A percentile compares a stretch with the other conserved stretches of the same genome.
These are phyloP conservation scores for Sarocladiaceae sp. DNA, from an alignment of 2,329 filamentous ascomycete genomes.

Conservation along the genomic window DNA sequence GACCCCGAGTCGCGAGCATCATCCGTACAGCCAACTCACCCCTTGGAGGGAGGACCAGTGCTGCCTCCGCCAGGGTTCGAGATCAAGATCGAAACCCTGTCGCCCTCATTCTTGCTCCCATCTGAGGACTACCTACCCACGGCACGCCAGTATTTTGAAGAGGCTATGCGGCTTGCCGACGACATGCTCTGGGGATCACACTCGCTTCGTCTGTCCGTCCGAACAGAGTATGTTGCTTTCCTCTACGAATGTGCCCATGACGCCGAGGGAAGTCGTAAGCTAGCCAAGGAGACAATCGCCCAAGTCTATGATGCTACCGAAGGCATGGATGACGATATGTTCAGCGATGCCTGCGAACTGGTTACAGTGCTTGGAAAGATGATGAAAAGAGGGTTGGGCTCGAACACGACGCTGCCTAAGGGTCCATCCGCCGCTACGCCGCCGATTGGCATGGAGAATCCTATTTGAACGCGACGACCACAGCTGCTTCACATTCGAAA, in stretches of 20 bases:
- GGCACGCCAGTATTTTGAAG: slow-evolving; percentile 76
- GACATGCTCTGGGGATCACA: slow-evolving; percentile 79
- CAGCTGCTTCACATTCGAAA: too few species aligned
- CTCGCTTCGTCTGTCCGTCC: slow-evolving; percentile 82
- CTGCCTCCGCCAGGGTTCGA: slow-evolving; percentile 52
- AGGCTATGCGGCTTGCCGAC: slow-evolving; percentile 72
- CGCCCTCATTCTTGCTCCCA: slow-evolving; percentile 74
- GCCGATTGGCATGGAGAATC: slow-evolving; percentile 38
- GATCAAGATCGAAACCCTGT: slow-evolving; percentile 30
- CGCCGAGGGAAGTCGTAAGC: slow-evolving; percentile 64
- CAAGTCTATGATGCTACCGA: slow-evolving; percentile 90
- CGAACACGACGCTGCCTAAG: slow-evolving; percentile 23
- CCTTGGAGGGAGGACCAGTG: slow-evolving; percentile 56
- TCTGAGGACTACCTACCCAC: slow-evolving; percentile 75
- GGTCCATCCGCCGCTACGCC: slow-evolving; percentile 14
- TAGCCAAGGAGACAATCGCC: slow-evolving; percentile 79
- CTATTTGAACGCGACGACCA: slow-evolving; percentile 35
- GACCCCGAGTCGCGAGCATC: slow-evolving; percentile 39
- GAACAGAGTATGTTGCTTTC: slow-evolving; percentile 89
- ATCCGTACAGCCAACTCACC: slow-evolving; percentile 44
- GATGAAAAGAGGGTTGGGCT: slow-evolving; percentile 68
- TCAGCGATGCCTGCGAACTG: slow-evolving; percentile 83
- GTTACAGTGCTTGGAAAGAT: slow-evolving; percentile 84
- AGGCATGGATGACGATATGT: slow-evolving; percentile 93
- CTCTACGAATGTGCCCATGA: slow-evolving; percentile 91